These are phyloP conservation scores for Diaporthe ampelina DNA, from an alignment of 2,329 filamentous ascomycete genomes.

Conservation along the genomic window DNA sequence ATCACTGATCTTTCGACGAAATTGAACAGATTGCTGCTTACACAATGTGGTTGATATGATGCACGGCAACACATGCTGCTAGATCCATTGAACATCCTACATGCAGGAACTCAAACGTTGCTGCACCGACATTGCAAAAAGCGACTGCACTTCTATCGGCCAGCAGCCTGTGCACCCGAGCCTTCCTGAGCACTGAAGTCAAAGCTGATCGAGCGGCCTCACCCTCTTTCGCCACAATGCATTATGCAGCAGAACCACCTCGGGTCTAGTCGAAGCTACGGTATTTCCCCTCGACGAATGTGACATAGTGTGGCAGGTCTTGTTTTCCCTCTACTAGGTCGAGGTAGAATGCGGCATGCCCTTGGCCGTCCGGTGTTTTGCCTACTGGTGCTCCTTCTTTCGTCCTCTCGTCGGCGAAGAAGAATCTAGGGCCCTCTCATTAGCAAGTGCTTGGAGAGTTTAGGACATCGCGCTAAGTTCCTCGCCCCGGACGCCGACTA, in stretches of 20 bases:
- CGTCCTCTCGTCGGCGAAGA: constrained; percentile 42
- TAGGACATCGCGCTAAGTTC: background rate
- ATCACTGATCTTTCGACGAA: background rate
- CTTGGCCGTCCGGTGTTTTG: constrained; percentile 13
- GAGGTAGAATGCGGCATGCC: constrained; percentile 32
- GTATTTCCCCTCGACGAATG: constrained; percentile 40
- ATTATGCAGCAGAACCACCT: background rate
- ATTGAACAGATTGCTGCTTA: background rate
- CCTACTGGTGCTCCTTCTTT: constrained; percentile 36
- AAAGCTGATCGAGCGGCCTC: background rate
- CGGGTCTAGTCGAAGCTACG: constrained; percentile 10
- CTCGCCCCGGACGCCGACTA: background rate
- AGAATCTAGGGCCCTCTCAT: constrained; percentile 35
- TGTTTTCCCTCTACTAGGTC: constrained; percentile 32
- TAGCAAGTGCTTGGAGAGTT: background rate
- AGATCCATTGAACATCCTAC: background rate
- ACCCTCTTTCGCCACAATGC: background rate
- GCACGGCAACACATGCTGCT: background rate
- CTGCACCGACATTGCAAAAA: background rate
- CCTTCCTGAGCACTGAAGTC: background rate
- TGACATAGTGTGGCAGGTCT: constrained; percentile 39
- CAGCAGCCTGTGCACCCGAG: background rate
- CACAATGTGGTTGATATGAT: background rate
- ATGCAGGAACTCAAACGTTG: background rate
- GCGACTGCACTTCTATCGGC: background rate